Conservation (phyloP, 1,284 basidiomycete species). For the Cryptococcus hybrid region DNA sequence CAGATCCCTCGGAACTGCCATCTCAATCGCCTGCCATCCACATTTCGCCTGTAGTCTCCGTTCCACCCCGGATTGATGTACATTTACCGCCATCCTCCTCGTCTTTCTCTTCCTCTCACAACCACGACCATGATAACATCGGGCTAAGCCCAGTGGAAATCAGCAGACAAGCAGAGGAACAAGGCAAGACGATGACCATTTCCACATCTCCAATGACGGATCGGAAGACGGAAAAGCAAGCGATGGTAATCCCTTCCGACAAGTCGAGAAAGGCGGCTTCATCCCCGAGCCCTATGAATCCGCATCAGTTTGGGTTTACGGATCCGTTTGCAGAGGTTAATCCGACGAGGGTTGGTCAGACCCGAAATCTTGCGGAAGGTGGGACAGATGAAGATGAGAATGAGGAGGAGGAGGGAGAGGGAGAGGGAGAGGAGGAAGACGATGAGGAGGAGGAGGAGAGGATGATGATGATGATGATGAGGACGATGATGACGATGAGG, state of each 20-base stretch:
- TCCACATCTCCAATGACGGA: neutral
- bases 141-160: too few relatives aligned
- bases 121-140: too few relatives aligned
- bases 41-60: slow-evolving; percentile 12
- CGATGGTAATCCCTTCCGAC: slow-evolving; percentile 12
- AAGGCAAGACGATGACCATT: neutral
- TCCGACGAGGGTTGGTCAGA: slow-evolving; percentile 16
- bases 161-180: slow-evolving; percentile 6
- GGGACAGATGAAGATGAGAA: slow-evolving; percentile 32
- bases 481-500: neutral
- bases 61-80: too few relatives aligned
- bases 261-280: slow-evolving; percentile 9
- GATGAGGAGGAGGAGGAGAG: too few relatives aligned
- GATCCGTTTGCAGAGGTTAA: slow-evolving; percentile 12
- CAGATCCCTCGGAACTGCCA: slow-evolving; percentile 15
- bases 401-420: slow-evolving; percentile 42
- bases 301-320: neutral
- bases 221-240: slow-evolving; percentile 1
- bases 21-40: slow-evolving; percentile 26
- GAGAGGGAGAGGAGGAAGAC: slow-evolving; percentile 20
- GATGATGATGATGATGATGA: neutral
- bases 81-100: too few relatives aligned
- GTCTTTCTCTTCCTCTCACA: too few relatives aligned
- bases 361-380: slow-evolving; percentile 8
- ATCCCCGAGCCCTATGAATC: slow-evolving; percentile 15